phyloP scores from a whole-genome alignment of 129 eudicot species.

The Calendula officinalis region DNA sequence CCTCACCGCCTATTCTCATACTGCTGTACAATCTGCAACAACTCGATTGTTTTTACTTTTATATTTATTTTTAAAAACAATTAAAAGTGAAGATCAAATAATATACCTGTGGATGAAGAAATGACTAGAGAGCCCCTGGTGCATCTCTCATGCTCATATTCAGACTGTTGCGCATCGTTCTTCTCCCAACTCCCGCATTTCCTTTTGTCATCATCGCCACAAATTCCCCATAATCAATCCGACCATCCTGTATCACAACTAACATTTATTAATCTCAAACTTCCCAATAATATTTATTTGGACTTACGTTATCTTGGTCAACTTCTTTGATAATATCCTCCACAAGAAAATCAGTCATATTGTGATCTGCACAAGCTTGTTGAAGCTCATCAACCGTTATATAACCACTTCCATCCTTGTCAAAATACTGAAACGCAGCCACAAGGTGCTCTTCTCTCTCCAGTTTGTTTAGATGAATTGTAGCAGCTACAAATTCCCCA shows the following conservation, averaged over 20 bases:
- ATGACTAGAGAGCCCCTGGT: conserved; percentile 44
- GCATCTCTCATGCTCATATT: conserved; percentile 90
- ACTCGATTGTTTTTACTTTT: not conserved
- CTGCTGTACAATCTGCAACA: conserved; percentile 49
- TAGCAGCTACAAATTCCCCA: conserved; percentile 92
- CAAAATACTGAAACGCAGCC: conserved; percentile 86
- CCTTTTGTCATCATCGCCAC: conserved; percentile 99
- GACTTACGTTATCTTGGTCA: conserved; percentile 87
- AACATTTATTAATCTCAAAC: not conserved
- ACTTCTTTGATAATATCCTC: conserved; percentile 93
- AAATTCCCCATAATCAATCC: conserved; percentile 90
- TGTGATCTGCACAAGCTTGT: conserved; percentile 84
- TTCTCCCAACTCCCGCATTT: conserved; percentile 84
- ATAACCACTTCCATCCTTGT: conserved; percentile 94
- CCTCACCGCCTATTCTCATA: conserved; percentile 29
- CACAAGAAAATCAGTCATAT: conserved; percentile 67
- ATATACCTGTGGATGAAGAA: conserved; percentile 21
- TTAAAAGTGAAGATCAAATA: not conserved
- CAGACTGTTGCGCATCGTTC: conserved; percentile 94
- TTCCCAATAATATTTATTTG: not conserved
- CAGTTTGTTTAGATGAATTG: conserved; percentile 81
- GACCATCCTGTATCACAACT: conserved; percentile 42
- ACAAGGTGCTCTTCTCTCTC: conserved; percentile 90
- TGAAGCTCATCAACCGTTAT: conserved; percentile 95
- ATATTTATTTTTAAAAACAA: not conserved